Percentiles rank a stretch among this genome's conserved stretches.
Evolutionary conservation across 106 monocot genomes (phyloP).

Genomic region (Acorus calamus): DNA sequence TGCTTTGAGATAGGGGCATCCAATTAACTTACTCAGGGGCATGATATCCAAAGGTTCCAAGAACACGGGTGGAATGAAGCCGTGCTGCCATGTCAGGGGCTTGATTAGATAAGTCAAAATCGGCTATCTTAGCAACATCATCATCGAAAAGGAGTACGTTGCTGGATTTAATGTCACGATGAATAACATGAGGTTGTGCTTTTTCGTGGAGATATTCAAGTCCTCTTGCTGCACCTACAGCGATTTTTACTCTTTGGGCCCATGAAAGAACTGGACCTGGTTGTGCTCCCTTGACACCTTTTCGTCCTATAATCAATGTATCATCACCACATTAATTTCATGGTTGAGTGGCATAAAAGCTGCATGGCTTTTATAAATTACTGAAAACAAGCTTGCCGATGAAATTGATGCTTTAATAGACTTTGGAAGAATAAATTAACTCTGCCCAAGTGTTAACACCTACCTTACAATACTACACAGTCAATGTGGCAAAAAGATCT

Average conservation of each 20-base stretch:
- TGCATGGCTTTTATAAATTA: no score
- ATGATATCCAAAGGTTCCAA: constrained; percentile 36
- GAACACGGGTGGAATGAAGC: constrained; percentile 33
- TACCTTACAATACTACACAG: no score
- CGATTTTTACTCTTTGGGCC: constrained; percentile 29
- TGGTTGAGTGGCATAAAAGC: no score
- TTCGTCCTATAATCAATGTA: constrained; percentile 14
- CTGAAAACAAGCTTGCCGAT: no score
- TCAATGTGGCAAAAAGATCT: no score
- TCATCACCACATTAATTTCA: no score
- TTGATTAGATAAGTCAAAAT: constrained; percentile 35
- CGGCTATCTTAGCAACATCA: constrained; percentile 30
- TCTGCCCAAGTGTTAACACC: no score
- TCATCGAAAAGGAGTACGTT: constrained; percentile 27
- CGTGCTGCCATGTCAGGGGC: constrained; percentile 28
- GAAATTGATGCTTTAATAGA: no score
- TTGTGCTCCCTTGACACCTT: constrained; percentile 33
- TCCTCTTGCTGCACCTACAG: constrained; percentile 28
- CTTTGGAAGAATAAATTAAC: no score
- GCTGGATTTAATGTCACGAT: constrained; percentile 32
- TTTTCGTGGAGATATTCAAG: constrained; percentile 33
- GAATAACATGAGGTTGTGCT: constrained; percentile 23
- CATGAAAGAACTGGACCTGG: constrained; percentile 32
- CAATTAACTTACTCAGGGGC: constrained; percentile 26
- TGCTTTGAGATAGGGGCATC: background rate